Evolutionary conservation across 2,329 filamentous ascomycete species (phyloP).

Genomic region (Fusarium sp.): DNA sequence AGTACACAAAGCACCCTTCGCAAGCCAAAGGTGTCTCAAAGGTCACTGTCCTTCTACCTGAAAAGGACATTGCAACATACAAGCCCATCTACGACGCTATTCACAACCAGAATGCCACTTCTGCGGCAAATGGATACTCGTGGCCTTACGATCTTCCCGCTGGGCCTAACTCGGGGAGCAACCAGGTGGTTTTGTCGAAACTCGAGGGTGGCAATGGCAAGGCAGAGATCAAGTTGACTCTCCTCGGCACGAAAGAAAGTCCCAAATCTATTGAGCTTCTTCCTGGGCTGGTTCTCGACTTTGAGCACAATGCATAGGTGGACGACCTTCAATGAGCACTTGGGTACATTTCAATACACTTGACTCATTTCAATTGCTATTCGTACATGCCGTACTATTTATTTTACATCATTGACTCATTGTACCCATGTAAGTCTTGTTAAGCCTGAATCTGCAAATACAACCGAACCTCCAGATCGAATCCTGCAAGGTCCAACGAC

Average conservation of each 20-base stretch:
- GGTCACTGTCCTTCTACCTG: conserved; percentile 57
- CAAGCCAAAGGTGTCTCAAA: conserved; percentile 66
- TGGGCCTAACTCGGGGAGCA: conserved; percentile 33
- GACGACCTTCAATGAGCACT: background rate
- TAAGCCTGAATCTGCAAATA: background rate
- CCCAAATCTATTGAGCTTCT: conserved; percentile 44
- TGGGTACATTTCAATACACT: background rate
- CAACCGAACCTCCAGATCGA: conserved; percentile 9
- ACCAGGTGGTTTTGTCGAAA: conserved; percentile 27
- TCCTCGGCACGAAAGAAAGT: conserved; percentile 44
- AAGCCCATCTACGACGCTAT: conserved; percentile 51
- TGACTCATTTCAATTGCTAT: background rate
- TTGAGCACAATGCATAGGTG: conserved; percentile 32
- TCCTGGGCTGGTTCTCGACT: conserved; percentile 42
- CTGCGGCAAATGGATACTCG: conserved; percentile 8
- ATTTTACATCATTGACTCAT: background rate
- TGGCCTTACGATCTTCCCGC: conserved; percentile 44
- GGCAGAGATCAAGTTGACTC: conserved; percentile 42
- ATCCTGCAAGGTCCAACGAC: background rate
- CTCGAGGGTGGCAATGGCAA: conserved; percentile 11
- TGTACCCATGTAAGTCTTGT: background rate
- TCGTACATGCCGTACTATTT: background rate
- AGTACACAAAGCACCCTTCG: conserved; percentile 63
- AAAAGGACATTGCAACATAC: conserved; percentile 38
- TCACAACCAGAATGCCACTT: conserved; percentile 26